Base-by-base conservation (phyloP, 371 early-diverging fungal species). In the Parasitella parasitica region DNA sequence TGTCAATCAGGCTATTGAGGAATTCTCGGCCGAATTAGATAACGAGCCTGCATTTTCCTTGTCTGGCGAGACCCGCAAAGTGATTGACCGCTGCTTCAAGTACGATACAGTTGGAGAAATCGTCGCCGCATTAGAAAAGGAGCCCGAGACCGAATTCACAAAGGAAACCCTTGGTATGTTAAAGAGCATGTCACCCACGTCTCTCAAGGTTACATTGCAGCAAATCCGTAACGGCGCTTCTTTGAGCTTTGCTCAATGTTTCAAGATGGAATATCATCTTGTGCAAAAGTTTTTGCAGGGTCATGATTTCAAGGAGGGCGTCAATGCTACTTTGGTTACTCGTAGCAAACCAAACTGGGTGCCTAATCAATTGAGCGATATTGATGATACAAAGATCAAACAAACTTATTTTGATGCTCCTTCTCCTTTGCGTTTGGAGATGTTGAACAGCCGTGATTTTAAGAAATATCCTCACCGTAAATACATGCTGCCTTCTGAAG, bases 1-100 rank as follows among this genome's bases (percentile, higher is more conserved):
- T n/a, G 87, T 97, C 61, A 95, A 97, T 71, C 69, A 70, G 61
- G 93, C 92, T 18, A 89, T 97, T 60, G 97, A 98, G 67, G 97
- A 98, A 72, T 98, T 94, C 84, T 91, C 88, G 15, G 91, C 82
- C 20, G 77, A 76, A 37, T 53, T 76, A 24, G 53, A 50, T 0
- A 56, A 57, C 15, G 70, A 75, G 16, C 57, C 73, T 12, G 30
- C 28, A 1, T 78, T 75, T 58, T 67, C 72, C 6, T 78, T 96
- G 24, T 83, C 86, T 26, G 93, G 90, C 3, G 73, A 86, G 7
- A 66, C 78, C 20, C 86, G 92, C 54, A 76, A 79, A 1, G 85
- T 88, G 20, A 96, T 97, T 63, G 92, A 97, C 69, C 73, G 83
- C 51, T 94, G 95, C 78, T 98, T 98, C 86, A 82, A 81, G 63